Percentiles rank a stretch among this genome's conserved stretches.
These are phyloP conservation scores for Lepidopterella palustris DNA, from an alignment of 495 filamentous ascomycete species.

Conservation along the genomic window DNA sequence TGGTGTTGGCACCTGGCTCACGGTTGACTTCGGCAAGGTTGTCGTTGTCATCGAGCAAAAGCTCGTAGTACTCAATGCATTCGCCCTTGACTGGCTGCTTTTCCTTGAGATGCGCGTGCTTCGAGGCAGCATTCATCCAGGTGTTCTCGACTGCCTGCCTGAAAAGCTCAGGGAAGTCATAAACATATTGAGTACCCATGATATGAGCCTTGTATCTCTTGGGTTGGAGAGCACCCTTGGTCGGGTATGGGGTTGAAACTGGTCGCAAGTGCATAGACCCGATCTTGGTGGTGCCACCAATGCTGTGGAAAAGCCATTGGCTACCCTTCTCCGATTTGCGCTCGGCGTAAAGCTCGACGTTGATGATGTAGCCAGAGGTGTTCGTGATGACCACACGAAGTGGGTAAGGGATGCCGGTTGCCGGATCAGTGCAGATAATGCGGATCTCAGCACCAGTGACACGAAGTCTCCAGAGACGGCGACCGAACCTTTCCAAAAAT, in stretches of 20 bases:
- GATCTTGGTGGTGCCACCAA: slow-evolving; percentile 88
- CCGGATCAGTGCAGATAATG: slow-evolving; percentile 89
- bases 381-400: slow-evolving; percentile 96
- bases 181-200: slow-evolving; percentile 98
- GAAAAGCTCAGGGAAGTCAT: slow-evolving; percentile 99
- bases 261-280: slow-evolving; percentile 91
- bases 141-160: slow-evolving; percentile 94
- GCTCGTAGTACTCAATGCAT: slow-evolving; percentile 90
- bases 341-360: slow-evolving; percentile 96
- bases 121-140: slow-evolving; percentile 69
- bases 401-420: slow-evolving; percentile 80
- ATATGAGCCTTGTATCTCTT: slow-evolving; percentile 99
- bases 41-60: slow-evolving; percentile 89
- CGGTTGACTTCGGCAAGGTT: slow-evolving; percentile 86
- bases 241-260: slow-evolving; percentile 87
- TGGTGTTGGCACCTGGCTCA: slow-evolving; percentile 88
- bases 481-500: slow-evolving; percentile 93
- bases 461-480: slow-evolving; percentile 90
- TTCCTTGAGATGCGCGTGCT: slow-evolving; percentile 63
- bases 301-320: slow-evolving; percentile 97
- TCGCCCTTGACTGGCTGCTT: slow-evolving; percentile 81
- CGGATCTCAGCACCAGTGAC: slow-evolving; percentile 97
- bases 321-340: slow-evolving; percentile 90
- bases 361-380: slow-evolving; percentile 97
- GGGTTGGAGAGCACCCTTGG: slow-evolving; percentile 97